Percentiles rank a stretch among this genome's conserved stretches.
These are phyloP conservation scores for Phycomyces nitens DNA, from an alignment of 192 early-diverging fungal species.

Conservation along the genomic window DNA sequence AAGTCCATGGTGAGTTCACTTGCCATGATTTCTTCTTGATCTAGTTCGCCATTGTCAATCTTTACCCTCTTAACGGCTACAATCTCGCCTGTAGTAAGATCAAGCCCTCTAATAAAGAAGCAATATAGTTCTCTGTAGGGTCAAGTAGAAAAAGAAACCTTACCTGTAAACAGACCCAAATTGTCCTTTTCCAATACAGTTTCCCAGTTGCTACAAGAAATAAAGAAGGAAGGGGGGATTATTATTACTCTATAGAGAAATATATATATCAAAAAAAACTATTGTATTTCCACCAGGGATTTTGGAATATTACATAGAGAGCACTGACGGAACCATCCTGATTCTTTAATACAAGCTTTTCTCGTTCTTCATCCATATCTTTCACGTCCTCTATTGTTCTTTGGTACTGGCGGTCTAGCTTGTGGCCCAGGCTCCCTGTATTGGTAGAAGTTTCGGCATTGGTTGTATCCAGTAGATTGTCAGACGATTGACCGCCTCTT, in stretches of 20 bases:
- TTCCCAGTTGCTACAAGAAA: slow-evolving; percentile 63
- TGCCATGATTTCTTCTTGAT: slow-evolving; percentile 68
- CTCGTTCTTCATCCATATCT: not conserved
- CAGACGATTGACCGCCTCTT: not conserved
- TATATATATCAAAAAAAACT: slow-evolving; percentile 2
- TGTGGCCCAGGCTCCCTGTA: slow-evolving; percentile 4
- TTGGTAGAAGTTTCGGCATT: not conserved
- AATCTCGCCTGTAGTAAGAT: slow-evolving; percentile 75
- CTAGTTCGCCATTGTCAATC: slow-evolving; percentile 63
- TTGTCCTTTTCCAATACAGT: slow-evolving; percentile 84
- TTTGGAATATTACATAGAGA: not conserved
- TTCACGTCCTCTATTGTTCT: not conserved
- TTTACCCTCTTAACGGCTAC: slow-evolving; percentile 86
- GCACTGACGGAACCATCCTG: not conserved
- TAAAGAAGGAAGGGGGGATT: not conserved
- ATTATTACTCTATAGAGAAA: too few species aligned
- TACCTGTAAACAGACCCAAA: slow-evolving; percentile 85
- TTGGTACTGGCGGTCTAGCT: not conserved
- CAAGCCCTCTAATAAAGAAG: slow-evolving; percentile 52
- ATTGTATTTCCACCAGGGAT: not conserved
- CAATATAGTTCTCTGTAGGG: not conserved
- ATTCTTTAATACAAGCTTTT: not conserved
- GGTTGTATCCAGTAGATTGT: not conserved
- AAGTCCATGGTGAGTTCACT: not conserved
- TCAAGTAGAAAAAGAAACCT: slow-evolving; percentile 5